Conservation (phyloP, 345 rosid species). For the Eucalyptus pauciflora region DNA sequence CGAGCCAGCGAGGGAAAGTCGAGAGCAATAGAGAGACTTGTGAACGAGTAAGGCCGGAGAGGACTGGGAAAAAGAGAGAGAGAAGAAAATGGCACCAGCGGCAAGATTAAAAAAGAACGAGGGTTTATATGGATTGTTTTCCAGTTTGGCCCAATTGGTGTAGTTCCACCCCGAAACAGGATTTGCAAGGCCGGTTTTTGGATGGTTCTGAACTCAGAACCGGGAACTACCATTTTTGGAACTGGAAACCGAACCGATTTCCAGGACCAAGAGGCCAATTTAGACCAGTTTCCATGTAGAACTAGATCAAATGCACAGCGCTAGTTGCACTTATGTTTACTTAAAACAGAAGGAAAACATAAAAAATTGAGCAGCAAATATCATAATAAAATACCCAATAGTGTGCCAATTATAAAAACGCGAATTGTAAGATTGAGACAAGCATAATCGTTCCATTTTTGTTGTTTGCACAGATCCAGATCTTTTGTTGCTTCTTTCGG, state of each 20-base stretch:
- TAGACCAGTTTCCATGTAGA: no score
- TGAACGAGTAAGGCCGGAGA: not conserved
- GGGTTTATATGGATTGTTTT: not conserved
- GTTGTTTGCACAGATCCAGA: not conserved
- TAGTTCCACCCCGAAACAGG: not conserved
- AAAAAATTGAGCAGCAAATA: not conserved
- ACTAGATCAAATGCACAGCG: no score
- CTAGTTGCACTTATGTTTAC: not conserved
- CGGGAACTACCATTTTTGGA: not conserved
- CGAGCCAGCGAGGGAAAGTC: not conserved
- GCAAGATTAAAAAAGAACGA: not conserved
- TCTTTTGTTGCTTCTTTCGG: not conserved
- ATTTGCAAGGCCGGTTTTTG: not conserved
- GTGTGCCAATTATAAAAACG: not conserved
- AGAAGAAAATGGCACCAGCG: not conserved
- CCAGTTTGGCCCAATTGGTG: not conserved
- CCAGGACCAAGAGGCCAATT: not conserved
- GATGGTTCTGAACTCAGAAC: not conserved
- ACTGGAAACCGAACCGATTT: not conserved
- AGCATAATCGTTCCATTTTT: not conserved
- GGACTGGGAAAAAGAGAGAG: not conserved
- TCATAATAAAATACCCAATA: not conserved
- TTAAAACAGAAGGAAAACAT: not conserved
- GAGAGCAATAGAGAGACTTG: not conserved
- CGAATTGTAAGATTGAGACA: not conserved